Base-by-base conservation (phyloP, 805 yeast genomes). In the Teunomyces lycoperdinae region DNA sequence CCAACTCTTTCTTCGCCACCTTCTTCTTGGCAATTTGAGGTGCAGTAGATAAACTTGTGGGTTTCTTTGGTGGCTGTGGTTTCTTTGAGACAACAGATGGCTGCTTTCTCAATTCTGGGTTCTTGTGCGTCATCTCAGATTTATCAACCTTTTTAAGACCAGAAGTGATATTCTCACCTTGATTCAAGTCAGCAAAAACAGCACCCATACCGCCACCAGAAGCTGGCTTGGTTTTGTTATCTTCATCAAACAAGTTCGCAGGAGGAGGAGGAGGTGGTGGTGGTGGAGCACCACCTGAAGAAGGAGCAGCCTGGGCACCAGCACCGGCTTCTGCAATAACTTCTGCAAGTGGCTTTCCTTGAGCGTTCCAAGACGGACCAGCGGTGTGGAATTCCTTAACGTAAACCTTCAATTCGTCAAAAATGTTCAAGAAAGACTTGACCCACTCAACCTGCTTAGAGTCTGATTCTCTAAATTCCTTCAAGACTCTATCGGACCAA, bases 241-340 rank as follows among this genome's bases (percentile, higher is more conserved):
- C 36, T 3, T 45, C 52, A 6, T 65, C 70, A 60, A 82, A 87
- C 32, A 86, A 73, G 48, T 83, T 71, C 8, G 95, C 83, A 26
- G 96, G 92, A 8, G 96, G 96, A 10, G 85, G 96, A 2, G 96
- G 96, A 1, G 97, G 97, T 13, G 96, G 95, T 5, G 91, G 88
- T 2, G 80, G 75, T 57, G 67, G 44, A 56, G 68, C 50, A 30
- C 49, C 51, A 11, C 47, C 50, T 17, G 68, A 66, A 6, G 77
- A 55, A 2, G 80, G 31, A 20, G 44, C 38, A 27, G 49, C 42
- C 13, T 46, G 11, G 10, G 46, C 20, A 27, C 32, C 11, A 7
- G 35, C 7, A 8, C 30, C 42, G 11, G 49, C 16, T 4, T 50
- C 66, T 14, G 61, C 58, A 51, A 79, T 58, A n/a, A 74, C 81